Conservation (phyloP, 2,329 filamentous ascomycete genomes). For the Teratosphaeria destructans region DNA sequence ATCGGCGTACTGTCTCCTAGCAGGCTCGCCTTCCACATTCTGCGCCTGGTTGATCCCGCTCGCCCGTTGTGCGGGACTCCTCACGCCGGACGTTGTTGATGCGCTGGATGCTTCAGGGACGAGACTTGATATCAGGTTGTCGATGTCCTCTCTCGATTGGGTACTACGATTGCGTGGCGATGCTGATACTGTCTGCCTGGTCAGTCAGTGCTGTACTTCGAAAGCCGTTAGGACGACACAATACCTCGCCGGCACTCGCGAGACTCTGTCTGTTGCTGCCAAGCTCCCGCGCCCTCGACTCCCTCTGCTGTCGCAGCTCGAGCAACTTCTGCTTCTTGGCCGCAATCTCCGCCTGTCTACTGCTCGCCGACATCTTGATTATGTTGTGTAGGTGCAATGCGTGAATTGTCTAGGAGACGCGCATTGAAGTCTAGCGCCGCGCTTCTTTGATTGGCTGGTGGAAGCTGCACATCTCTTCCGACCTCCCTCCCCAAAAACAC, state of each 20-base stretch:
- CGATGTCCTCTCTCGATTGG: slow-evolving; percentile 62
- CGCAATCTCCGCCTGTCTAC: slow-evolving; percentile 89
- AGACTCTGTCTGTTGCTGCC: slow-evolving; percentile 58
- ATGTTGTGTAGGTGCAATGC: neutral
- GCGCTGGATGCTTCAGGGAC: slow-evolving; percentile 47
- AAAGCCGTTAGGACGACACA: neutral
- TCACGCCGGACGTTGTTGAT: slow-evolving; percentile 16
- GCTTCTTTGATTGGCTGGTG: slow-evolving; percentile 1
- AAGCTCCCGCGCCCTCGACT: slow-evolving; percentile 69
- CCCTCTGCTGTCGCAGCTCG: slow-evolving; percentile 86
- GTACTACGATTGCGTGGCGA: slow-evolving; percentile 52
- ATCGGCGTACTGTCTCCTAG: slow-evolving; percentile 20
- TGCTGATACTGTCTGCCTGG: slow-evolving; percentile 53
- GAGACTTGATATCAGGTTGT: slow-evolving; percentile 73
- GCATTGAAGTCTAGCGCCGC: neutral
- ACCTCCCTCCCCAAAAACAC: neutral
- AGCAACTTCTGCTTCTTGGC: slow-evolving; percentile 96
- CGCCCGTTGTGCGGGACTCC: slow-evolving; percentile 16
- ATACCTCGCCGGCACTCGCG: slow-evolving; percentile 52
- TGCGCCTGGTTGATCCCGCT: slow-evolving; percentile 15
- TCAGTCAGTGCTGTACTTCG: slow-evolving; percentile 16
- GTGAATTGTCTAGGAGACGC: neutral
- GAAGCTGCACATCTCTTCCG: neutral
- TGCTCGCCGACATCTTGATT: slow-evolving; percentile 26
- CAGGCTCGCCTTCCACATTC: slow-evolving; percentile 11